Evolutionary conservation across 2,329 filamentous ascomycete genomes (phyloP).

Genomic region (Ceratocystis destructans): DNA sequence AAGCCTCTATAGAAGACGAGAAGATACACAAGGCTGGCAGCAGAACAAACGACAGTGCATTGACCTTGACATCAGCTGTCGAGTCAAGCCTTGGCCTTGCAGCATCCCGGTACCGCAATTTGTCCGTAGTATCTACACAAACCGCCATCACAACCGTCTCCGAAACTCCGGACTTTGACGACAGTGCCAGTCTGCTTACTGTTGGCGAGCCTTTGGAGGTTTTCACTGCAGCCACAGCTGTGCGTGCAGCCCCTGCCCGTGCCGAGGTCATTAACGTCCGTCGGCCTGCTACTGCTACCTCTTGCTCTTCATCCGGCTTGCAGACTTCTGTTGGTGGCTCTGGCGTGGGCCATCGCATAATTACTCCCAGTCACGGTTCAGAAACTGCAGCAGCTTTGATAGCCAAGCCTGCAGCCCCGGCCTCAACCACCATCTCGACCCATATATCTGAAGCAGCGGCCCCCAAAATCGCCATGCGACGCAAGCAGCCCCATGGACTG

Average conservation of each 20-base stretch:
- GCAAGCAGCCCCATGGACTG: not conserved
- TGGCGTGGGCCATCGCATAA: not conserved
- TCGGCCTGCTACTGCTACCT: not conserved
- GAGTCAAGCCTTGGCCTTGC: constrained; percentile 8
- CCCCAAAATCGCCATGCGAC: not conserved
- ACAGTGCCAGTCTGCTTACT: constrained; percentile 11
- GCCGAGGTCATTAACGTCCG: constrained; percentile 18
- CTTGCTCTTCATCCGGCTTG: not conserved
- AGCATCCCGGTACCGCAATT: not conserved
- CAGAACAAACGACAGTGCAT: not conserved
- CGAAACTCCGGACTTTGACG: constrained; percentile 6
- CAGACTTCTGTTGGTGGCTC: not conserved
- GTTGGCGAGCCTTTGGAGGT: constrained; percentile 9
- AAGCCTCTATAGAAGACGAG: not conserved
- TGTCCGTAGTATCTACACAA: not conserved
- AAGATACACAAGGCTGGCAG: not conserved
- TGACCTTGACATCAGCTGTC: not conserved
- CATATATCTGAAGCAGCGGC: not conserved
- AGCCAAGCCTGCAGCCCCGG: not conserved
- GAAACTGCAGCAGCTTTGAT: not conserved
- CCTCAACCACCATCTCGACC: not conserved
- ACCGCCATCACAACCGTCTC: not conserved
- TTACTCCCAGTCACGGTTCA: not conserved
- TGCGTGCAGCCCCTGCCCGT: constrained; percentile 13
- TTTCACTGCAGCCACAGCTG: constrained; percentile 14